Conservation (phyloP, 768 basidiomycete species). For the Hirschioporus abietinus region DNA sequence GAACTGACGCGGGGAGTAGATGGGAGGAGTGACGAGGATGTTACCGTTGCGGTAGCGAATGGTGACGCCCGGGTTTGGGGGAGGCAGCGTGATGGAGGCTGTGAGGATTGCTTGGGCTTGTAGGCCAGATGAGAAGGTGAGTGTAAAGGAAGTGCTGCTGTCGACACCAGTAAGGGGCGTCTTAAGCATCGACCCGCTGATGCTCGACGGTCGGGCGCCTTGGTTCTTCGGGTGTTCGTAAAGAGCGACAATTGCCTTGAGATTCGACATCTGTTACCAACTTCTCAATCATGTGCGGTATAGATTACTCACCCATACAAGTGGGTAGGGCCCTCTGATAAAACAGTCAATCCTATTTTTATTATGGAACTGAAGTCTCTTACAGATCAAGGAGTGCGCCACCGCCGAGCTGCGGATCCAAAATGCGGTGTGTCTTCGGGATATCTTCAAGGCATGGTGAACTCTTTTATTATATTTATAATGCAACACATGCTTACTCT, state of each 20-base stretch:
- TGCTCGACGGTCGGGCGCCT: constrained; percentile 44
- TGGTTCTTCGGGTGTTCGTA: constrained; percentile 80
- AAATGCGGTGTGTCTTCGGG: constrained; percentile 65
- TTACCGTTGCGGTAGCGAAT: constrained; percentile 74
- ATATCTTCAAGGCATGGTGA: constrained; percentile 37
- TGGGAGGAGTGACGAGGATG: constrained; percentile 58
- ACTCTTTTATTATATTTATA: not conserved
- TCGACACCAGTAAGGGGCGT: constrained; percentile 78
- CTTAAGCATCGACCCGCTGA: constrained; percentile 71
- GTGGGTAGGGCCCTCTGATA: constrained; percentile 71
- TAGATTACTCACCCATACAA: constrained; percentile 57
- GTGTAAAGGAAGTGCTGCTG: constrained; percentile 64
- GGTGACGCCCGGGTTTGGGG: constrained; percentile 45
- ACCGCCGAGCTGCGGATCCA: constrained; percentile 76
- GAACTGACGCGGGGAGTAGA: constrained; percentile 62
- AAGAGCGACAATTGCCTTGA: constrained; percentile 67
- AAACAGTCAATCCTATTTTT: not conserved
- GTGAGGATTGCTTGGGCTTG: constrained; percentile 69
- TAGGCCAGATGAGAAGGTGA: constrained; percentile 61
- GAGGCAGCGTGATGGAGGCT: constrained; percentile 55
- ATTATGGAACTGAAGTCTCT: constrained; percentile 20
- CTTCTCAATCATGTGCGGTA: not conserved
- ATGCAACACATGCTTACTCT: constrained; percentile 44
- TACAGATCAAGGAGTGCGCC: constrained; percentile 83
- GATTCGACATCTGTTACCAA: constrained; percentile 12